These are phyloP conservation scores for Lepraria neglecta DNA, from an alignment of 495 filamentous ascomycete species.

Conservation along the genomic window DNA sequence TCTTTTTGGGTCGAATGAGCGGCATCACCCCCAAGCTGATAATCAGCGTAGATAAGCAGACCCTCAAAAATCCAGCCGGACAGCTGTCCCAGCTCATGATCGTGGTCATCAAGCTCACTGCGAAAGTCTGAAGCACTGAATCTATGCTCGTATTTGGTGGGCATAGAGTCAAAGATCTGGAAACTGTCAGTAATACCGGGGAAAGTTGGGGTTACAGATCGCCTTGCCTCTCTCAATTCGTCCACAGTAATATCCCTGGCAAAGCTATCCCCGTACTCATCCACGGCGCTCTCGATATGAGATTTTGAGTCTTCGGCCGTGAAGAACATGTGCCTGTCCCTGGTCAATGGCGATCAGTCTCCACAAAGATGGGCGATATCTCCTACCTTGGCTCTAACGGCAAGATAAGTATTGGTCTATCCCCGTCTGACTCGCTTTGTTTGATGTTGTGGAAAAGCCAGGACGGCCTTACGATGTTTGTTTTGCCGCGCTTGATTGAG, in stretches of 20 bases:
- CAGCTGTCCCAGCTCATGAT: slow-evolving; percentile 44
- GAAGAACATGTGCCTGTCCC: slow-evolving; percentile 51
- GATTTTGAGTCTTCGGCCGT: slow-evolving; percentile 41
- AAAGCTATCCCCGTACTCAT: slow-evolving; percentile 80
- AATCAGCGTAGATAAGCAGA: slow-evolving; percentile 51
- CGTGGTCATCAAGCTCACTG: slow-evolving; percentile 51
- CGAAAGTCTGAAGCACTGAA: slow-evolving; percentile 36
- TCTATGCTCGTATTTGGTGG: slow-evolving; percentile 30
- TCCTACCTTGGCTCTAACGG: slow-evolving; percentile 62
- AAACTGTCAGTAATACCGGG: slow-evolving; percentile 11
- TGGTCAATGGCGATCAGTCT: background rate
- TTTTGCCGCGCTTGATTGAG: slow-evolving; percentile 59
- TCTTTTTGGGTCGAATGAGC: background rate
- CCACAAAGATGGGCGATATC: slow-evolving; percentile 22
- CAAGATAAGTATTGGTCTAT: slow-evolving; percentile 51
- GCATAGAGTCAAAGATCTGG: slow-evolving; percentile 45
- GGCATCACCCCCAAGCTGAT: background rate
- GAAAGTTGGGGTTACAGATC: background rate
- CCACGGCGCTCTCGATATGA: slow-evolving; percentile 50
- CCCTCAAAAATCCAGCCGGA: slow-evolving; percentile 64
- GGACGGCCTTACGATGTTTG: slow-evolving; percentile 66
- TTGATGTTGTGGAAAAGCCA: slow-evolving; percentile 82
- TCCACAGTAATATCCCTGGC: slow-evolving; percentile 59
- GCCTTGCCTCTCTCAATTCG: slow-evolving; percentile 53
- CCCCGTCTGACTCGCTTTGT: slow-evolving; percentile 57